Percentiles rank a stretch among this genome's conserved stretches.
Evolutionary conservation across 2,329 filamentous ascomycete species (phyloP).

Genomic region (Botrytis sinoallii): DNA sequence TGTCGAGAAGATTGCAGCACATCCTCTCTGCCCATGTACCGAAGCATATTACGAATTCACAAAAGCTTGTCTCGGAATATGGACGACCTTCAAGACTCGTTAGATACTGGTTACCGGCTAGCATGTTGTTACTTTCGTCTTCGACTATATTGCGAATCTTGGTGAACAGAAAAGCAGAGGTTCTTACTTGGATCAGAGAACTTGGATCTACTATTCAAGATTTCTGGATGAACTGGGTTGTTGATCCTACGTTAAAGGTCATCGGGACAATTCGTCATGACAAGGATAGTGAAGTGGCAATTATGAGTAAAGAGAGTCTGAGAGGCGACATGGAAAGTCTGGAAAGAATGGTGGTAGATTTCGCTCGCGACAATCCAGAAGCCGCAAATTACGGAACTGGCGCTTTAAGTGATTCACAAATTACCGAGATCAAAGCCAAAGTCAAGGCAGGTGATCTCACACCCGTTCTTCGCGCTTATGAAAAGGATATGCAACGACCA

Average conservation of each 20-base stretch:
- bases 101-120: constrained; percentile 84
- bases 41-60: constrained; percentile 58
- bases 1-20: constrained; percentile 64
- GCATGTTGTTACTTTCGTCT: constrained; percentile 71
- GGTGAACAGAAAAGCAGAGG: constrained; percentile 69
- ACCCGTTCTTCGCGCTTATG: constrained; percentile 85
- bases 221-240: constrained; percentile 96
- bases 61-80: constrained; percentile 56
- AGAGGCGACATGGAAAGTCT: constrained; percentile 86
- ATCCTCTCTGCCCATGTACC: constrained; percentile 70
- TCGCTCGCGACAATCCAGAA: constrained; percentile 77
- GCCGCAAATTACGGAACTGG: constrained; percentile 48
- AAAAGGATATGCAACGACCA: constrained; percentile 79
- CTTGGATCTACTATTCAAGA: constrained; percentile 76
- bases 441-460: constrained; percentile 92
- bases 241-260: constrained; percentile 79
- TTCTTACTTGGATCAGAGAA: constrained; percentile 75
- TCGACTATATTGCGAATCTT: constrained; percentile 81
- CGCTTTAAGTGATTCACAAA: constrained; percentile 63
- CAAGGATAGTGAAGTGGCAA: constrained; percentile 86
- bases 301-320: constrained; percentile 92
- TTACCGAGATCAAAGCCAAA: constrained; percentile 70
- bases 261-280: constrained; percentile 92
- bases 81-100: constrained; percentile 73
- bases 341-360: constrained; percentile 97